phyloP scores from a whole-genome alignment of 2,329 filamentous ascomycete genomes.

The Epichloe gansuensis region DNA sequence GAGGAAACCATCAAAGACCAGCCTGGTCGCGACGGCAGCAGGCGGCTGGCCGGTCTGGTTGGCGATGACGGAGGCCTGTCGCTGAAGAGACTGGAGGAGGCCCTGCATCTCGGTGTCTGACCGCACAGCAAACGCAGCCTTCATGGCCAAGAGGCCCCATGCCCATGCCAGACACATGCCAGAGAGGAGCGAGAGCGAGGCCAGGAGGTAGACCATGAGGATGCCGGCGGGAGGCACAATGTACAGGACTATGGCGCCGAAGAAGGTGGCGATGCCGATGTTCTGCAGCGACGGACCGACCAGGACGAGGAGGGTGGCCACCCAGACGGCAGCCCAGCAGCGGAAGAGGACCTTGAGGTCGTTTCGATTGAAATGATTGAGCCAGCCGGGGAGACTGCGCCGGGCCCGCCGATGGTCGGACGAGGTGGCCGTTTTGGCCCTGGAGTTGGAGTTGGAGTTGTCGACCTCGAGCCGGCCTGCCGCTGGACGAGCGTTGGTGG shows the following conservation, averaged over 20 bases:
- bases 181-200: slow-evolving; percentile 27
- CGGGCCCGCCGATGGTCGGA: background rate
- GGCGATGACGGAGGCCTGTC: slow-evolving; percentile 23
- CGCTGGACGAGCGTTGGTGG: background rate
- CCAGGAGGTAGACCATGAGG: slow-evolving; percentile 32
- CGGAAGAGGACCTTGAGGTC: slow-evolving; percentile 35
- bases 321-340: slow-evolving; percentile 34
- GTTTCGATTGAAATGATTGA: slow-evolving; percentile 33
- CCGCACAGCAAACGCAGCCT: slow-evolving; percentile 31
- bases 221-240: slow-evolving; percentile 34
- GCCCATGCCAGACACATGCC: slow-evolving; percentile 36
- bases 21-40: slow-evolving; percentile 18
- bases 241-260: slow-evolving; percentile 28
- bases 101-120: slow-evolving; percentile 25
- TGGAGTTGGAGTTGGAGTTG: background rate
- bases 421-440: background rate
- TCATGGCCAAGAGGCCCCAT: slow-evolving; percentile 37
- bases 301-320: slow-evolving; percentile 32
- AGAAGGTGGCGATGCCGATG: slow-evolving; percentile 33
- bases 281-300: slow-evolving; percentile 28
- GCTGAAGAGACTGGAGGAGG: slow-evolving; percentile 20
- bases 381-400: slow-evolving; percentile 18
- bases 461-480: background rate
- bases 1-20: slow-evolving; percentile 33
- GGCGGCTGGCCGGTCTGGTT: slow-evolving; percentile 13